Conservation (phyloP, 805 yeast genomes). For the Komagataella kurtzmanii region DNA sequence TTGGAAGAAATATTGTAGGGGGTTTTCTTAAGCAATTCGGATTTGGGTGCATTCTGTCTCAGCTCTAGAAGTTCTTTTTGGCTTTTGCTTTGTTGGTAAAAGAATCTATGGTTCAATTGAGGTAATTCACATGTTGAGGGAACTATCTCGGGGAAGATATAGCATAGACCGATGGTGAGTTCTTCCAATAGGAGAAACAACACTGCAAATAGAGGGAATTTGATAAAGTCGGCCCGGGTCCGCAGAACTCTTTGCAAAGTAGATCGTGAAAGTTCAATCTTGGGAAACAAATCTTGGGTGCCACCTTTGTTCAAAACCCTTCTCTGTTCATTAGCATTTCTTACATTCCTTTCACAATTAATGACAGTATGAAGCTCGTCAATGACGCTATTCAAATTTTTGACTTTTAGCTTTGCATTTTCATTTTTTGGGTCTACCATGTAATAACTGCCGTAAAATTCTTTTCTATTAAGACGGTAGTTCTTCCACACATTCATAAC, state of each 20-base stretch:
- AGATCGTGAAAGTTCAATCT: constrained; percentile 17
- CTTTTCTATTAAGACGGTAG: constrained; percentile 13
- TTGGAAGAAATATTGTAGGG: constrained; percentile 31
- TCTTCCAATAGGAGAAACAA: constrained; percentile 44
- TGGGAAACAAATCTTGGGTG: neutral
- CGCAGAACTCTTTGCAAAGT: constrained; percentile 39
- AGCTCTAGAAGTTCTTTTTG: constrained; percentile 9
- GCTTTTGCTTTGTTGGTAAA: constrained; percentile 14
- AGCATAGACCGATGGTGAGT: constrained; percentile 37
- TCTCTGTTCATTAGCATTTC: constrained; percentile 4
- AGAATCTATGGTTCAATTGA: constrained; percentile 24
- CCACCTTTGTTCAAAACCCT: constrained; percentile 1
- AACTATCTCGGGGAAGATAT: constrained; percentile 37
- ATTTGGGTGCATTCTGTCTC: constrained; percentile 5
- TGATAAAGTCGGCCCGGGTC: constrained; percentile 32
- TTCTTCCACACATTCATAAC: constrained; percentile 41
- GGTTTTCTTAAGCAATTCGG: constrained; percentile 22
- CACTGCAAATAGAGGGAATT: constrained; percentile 46
- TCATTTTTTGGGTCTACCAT: constrained; percentile 11
- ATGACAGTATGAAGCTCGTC: constrained; percentile 14
- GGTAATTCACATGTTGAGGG: constrained; percentile 55
- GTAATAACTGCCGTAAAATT: constrained; percentile 13
- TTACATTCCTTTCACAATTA: constrained; percentile 10
- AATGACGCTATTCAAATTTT: constrained; percentile 7
- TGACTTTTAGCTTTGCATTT: constrained; percentile 8